Evolutionary conservation across 2,329 filamentous ascomycete genomes (phyloP).

Genomic region (Penicillium frequentans): DNA sequence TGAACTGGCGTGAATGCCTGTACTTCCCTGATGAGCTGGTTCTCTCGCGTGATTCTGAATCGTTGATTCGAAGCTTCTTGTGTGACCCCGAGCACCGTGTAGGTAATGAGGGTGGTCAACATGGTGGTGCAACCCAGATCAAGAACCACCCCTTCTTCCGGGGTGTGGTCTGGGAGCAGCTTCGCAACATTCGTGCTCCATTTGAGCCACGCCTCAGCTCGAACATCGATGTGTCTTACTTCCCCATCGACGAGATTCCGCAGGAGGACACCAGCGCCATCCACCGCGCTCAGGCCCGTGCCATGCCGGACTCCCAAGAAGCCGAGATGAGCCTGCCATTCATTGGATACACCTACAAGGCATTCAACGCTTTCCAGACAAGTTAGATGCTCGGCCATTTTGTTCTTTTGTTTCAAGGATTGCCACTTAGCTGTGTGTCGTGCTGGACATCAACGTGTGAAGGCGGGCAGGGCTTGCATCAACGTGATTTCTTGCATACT

Average conservation of each 20-base stretch:
- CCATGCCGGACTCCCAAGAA: conserved; percentile 72
- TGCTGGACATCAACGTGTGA: neutral
- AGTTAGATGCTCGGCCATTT: conserved; percentile 28
- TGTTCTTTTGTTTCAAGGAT: conserved; percentile 1
- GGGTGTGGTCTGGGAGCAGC: conserved; percentile 89
- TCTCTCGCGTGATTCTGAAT: conserved; percentile 83
- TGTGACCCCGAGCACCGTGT: conserved; percentile 92
- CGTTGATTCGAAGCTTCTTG: conserved; percentile 88
- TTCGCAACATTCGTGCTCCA: conserved; percentile 89
- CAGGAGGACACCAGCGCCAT: conserved; percentile 91
- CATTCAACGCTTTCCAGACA: conserved; percentile 70
- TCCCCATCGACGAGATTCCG: conserved; percentile 97
- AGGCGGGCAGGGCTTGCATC: conserved; percentile 37
- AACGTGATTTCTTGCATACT: conserved; percentile 20
- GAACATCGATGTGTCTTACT: conserved; percentile 95
- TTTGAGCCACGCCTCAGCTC: conserved; percentile 93
- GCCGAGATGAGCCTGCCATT: conserved; percentile 96
- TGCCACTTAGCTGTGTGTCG: neutral
- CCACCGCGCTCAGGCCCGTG: conserved; percentile 78
- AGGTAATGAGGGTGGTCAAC: conserved; percentile 61
- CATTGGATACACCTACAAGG: conserved; percentile 96
- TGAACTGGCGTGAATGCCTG: conserved; percentile 93
- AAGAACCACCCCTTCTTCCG: conserved; percentile 95
- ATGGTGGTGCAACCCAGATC: conserved; percentile 82
- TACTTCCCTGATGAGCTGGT: conserved; percentile 97